A percentile compares a stretch with the other conserved stretches of the same genome.
These are phyloP conservation scores for Beauveria varroae DNA, from an alignment of 2,329 filamentous ascomycete species.

Conservation along the genomic window DNA sequence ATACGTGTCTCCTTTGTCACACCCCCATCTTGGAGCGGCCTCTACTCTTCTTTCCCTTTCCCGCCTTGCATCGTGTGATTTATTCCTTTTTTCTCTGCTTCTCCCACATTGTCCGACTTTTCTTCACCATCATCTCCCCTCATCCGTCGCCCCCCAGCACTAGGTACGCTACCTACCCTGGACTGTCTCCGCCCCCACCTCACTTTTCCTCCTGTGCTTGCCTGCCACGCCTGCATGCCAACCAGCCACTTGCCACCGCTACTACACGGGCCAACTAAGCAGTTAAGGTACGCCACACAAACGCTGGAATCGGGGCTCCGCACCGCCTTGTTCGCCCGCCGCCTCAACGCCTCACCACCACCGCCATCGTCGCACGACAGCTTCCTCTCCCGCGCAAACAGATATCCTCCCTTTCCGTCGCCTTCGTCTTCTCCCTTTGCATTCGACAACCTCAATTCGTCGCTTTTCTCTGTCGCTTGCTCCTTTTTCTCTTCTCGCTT, in stretches of 20 bases:
- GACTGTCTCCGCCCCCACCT: conserved; percentile 5
- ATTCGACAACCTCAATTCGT: not conserved
- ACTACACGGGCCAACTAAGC: no score
- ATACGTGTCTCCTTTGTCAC: not conserved
- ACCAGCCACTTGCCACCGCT: no score
- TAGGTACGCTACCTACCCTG: not conserved
- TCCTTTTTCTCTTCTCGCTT: not conserved
- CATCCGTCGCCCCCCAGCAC: not conserved
- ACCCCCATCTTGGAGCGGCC: not conserved
- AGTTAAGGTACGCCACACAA: no score
- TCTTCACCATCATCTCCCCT: not conserved
- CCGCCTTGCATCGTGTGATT: not conserved
- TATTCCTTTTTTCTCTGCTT: not conserved
- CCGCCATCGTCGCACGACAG: conserved; percentile 4
- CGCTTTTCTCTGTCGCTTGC: not conserved
- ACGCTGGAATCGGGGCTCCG: not conserved
- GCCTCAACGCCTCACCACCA: not conserved
- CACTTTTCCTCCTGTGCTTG: not conserved
- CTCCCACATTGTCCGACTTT: not conserved
- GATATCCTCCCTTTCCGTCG: not conserved
- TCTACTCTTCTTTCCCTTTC: not conserved
- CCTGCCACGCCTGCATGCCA: no score
- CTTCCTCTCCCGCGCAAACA: conserved; percentile 1
- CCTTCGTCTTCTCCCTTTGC: not conserved
- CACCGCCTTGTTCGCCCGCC: not conserved